These are phyloP conservation scores for Eudorina sp. DNA, from an alignment of 139 green algal species.

Conservation along the genomic window DNA sequence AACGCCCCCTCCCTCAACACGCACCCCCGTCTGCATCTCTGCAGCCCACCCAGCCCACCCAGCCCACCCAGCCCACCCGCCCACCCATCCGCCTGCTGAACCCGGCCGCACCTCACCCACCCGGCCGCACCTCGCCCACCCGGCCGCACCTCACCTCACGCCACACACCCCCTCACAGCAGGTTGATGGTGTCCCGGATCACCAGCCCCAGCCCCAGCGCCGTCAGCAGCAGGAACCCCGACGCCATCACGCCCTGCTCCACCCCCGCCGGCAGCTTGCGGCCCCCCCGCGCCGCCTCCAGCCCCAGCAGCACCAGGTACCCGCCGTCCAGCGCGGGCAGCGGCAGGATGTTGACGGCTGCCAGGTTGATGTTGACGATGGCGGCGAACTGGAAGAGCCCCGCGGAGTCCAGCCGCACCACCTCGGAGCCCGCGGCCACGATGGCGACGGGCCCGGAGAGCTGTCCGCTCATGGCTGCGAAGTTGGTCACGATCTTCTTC, in stretches of 20 bases:
- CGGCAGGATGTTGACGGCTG: slow-evolving; percentile 95
- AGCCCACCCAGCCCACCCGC: no score
- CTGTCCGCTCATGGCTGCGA: slow-evolving; percentile 65
- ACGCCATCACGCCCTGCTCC: slow-evolving; percentile 91
- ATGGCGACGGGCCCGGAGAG: slow-evolving; percentile 95
- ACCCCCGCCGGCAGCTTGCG: slow-evolving; percentile 87
- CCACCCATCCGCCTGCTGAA: no score
- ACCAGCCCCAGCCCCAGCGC: slow-evolving; percentile 85
- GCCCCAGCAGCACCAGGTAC: slow-evolving; percentile 89
- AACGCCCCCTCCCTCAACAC: no score
- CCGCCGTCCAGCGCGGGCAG: slow-evolving; percentile 96
- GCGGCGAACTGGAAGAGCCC: slow-evolving; percentile 95
- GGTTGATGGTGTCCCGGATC: slow-evolving; percentile 87
- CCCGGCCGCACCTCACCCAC: no score
- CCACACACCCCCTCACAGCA: slow-evolving; percentile 55
- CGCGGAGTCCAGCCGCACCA: slow-evolving; percentile 67
- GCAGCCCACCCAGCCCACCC: no score
- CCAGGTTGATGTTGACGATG: slow-evolving; percentile 99
- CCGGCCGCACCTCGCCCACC: no score
- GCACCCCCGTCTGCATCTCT: no score
- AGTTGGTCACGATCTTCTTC: slow-evolving; percentile 84
- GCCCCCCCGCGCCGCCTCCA: slow-evolving; percentile 89
- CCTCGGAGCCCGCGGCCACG: slow-evolving; percentile 90
- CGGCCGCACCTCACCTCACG: background rate
- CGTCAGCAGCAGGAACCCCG: slow-evolving; percentile 91